Evolutionary conservation across 495 filamentous ascomycete species (phyloP), one percentile per base, ranked within the genome.

Genomic region (Niebla homalea): DNA sequence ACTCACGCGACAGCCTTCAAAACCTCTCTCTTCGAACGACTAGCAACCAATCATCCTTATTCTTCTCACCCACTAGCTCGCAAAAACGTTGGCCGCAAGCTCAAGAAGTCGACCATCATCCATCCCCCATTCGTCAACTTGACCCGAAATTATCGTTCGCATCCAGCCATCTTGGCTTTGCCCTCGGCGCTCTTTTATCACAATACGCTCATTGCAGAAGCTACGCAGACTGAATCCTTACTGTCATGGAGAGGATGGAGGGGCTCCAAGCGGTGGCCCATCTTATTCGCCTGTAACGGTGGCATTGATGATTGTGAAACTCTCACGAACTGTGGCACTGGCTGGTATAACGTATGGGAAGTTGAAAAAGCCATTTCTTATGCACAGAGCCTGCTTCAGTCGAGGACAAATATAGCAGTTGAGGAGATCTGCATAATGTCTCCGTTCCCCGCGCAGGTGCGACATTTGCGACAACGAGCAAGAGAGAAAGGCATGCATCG

Each of bases 141-240:
- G 0, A 67, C 71, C n/a, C 63, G 70, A n/a, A 79, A 79, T 55
- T 78, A 78, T 57, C 70, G 76, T 42, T 77, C 74, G 18, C 76
- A 79, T 53, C 70, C 73, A 3, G 67, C 76, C 40, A 78, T 79
- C 53, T 58, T 79, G 19, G 70, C 74, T 1, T 62, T 75, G 15
- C 74, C 75, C 5, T 74, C 69, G 7, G 51, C 62, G 0, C 63
- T 78, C 14, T 78, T 77, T 57, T 79, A 79, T 55, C 41, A 64
- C 53, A 69, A 78, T 52, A 78, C 74, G 0, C 63, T 79, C 2
- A 63, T 73, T 10, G 65, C 74, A 0, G 68, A 73, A 53, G 71
- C 72, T 18, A 37, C 50, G 12, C 50, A 65, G 18, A 64, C 63
- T 10, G 49, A 64, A 21, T 53, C 62, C 10, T 52, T 76, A 3